Evolutionary conservation across 306 rosid genomes (phyloP).

Genomic region (Pyrus communis): DNA sequence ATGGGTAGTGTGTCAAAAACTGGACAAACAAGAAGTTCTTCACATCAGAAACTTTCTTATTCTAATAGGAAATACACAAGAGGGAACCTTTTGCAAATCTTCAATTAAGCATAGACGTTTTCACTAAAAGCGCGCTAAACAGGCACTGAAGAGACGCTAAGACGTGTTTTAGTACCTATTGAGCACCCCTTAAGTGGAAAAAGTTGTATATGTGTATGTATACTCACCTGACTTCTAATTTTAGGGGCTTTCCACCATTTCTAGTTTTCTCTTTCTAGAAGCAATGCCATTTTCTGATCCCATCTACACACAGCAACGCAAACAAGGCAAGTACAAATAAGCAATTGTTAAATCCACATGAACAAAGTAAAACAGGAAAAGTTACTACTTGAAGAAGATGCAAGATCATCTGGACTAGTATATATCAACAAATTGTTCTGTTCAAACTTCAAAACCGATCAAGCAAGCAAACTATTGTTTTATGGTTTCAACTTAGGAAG

Average conservation of each 20-base stretch:
- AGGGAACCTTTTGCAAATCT: too few relatives aligned
- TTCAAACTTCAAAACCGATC: neutral
- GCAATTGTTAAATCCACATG: neutral
- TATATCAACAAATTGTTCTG: neutral
- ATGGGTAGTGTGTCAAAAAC: too few relatives aligned
- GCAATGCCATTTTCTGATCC: neutral
- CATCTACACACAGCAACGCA: neutral
- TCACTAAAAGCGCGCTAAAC: too few relatives aligned
- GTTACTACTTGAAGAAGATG: neutral
- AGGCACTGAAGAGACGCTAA: too few relatives aligned
- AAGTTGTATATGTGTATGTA: neutral
- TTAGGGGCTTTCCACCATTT: neutral
- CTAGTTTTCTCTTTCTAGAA: conserved; percentile 6
- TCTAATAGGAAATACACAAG: too few relatives aligned
- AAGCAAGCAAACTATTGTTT: neutral
- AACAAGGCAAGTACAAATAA: neutral
- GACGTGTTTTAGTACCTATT: too few relatives aligned
- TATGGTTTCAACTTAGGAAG: neutral
- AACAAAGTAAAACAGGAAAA: too few relatives aligned
- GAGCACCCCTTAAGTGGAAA: too few relatives aligned
- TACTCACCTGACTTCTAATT: neutral
- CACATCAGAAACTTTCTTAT: too few relatives aligned
- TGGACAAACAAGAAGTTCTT: too few relatives aligned
- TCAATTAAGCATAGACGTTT: too few relatives aligned
- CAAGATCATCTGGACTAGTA: neutral